Percentiles rank a stretch among this genome's conserved stretches.
phyloP scores from a whole-genome alignment of 306 rosid genomes.

The Cicer arietinum region DNA sequence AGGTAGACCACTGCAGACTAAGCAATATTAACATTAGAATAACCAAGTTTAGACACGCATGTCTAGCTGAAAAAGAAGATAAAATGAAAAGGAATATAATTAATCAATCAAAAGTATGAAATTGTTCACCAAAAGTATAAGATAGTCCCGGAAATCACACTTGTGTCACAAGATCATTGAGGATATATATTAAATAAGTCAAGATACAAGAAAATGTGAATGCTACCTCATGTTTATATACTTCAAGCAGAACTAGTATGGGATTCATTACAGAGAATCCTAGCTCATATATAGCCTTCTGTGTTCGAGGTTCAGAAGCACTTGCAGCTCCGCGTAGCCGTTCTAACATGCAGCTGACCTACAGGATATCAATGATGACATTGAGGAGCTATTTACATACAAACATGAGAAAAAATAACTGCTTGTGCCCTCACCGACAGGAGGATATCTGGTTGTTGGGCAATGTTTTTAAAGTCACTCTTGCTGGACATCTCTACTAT shows the following conservation, averaged over 20 bases:
- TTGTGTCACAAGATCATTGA: constrained; percentile 22
- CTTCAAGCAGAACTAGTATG: constrained; percentile 74
- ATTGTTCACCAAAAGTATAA: neutral
- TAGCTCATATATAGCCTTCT: constrained; percentile 83
- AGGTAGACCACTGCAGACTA: constrained; percentile 95
- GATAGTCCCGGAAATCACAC: constrained; percentile 26
- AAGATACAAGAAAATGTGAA: constrained; percentile 33
- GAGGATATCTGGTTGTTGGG: constrained; percentile 87
- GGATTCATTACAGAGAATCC: constrained; percentile 88
- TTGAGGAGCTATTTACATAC: constrained; percentile 33
- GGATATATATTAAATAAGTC: constrained; percentile 20
- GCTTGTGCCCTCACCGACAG: constrained; percentile 61
- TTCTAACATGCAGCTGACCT: constrained; percentile 96
- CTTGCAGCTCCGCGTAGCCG: constrained; percentile 92
- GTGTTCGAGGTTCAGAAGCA: constrained; percentile 93
- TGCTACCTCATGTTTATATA: constrained; percentile 88
- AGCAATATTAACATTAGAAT: constrained; percentile 46
- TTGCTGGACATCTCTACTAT: constrained; percentile 74
- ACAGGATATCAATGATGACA: constrained; percentile 49
- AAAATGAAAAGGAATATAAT: neutral
- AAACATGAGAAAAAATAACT: constrained; percentile 33
- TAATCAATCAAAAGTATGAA: constrained; percentile 27
- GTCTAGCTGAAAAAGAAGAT: constrained; percentile 34
- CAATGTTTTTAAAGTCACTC: constrained; percentile 69
- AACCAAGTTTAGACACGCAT: constrained; percentile 30